Conservation (phyloP, 768 basidiomycete genomes). For the Lactarius trivialis region DNA sequence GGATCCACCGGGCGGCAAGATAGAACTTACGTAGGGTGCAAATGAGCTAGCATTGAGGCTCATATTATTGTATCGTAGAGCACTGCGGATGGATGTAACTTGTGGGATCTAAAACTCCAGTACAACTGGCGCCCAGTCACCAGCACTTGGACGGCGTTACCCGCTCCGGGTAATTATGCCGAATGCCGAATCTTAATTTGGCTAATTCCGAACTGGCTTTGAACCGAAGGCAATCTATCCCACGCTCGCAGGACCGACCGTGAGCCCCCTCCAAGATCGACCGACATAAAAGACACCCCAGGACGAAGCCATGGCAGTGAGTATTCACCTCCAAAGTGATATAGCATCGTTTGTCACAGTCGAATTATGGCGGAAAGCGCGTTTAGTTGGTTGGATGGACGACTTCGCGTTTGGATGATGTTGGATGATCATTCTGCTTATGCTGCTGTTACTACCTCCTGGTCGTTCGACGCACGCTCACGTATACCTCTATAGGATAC, state of each 20-base stretch:
- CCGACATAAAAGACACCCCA: constrained; percentile 8
- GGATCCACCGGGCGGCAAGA: not conserved
- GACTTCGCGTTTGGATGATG: constrained; percentile 29
- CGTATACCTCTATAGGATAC: constrained; percentile 50
- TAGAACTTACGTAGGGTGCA: constrained; percentile 48
- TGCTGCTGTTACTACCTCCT: constrained; percentile 8
- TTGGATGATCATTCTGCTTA: not conserved
- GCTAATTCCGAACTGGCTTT: constrained; percentile 39
- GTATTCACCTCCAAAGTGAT: constrained; percentile 4
- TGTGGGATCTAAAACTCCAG: not conserved
- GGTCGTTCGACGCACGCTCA: constrained; percentile 19
- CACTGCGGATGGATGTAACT: not conserved
- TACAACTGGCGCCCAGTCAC: not conserved
- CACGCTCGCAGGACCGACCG: constrained; percentile 12
- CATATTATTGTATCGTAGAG: constrained; percentile 24
- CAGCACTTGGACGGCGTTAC: not conserved
- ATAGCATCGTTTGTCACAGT: not conserved
- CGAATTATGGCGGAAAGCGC: not conserved
- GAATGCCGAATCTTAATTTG: constrained; percentile 31
- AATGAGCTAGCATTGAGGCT: constrained; percentile 46
- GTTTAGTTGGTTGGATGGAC: constrained; percentile 31
- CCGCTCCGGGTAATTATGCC: not conserved
- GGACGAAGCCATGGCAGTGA: constrained; percentile 27
- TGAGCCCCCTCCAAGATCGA: constrained; percentile 25
- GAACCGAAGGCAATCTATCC: constrained; percentile 20